Evolutionary conservation across 352 stramenopile genomes (phyloP).

Genomic region (Globisporangium perplexum): DNA sequence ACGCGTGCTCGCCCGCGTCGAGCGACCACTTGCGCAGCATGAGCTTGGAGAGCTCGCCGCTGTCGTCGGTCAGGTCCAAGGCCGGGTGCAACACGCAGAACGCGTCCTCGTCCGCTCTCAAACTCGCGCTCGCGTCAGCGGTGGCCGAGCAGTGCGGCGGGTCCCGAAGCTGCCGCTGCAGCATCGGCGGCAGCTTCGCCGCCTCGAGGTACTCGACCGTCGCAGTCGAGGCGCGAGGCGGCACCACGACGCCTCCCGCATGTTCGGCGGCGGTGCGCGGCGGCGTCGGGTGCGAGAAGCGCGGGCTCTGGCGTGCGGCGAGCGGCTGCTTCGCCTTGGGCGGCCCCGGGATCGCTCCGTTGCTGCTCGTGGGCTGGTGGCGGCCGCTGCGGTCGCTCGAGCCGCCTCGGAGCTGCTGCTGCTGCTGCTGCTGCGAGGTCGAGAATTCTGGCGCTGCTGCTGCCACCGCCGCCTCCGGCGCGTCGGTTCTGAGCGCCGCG

Average conservation of each 20-base stretch:
- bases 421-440: background rate
- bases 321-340: background rate
- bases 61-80: slow-evolving; percentile 50
- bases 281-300: background rate
- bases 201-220: slow-evolving; percentile 31
- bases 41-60: slow-evolving; percentile 45
- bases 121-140: slow-evolving; percentile 3
- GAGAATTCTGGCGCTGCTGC: too few species aligned
- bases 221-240: slow-evolving; percentile 24
- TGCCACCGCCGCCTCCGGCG: background rate
- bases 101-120: slow-evolving; percentile 20
- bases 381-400: background rate
- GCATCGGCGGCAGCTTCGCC: slow-evolving; percentile 28
- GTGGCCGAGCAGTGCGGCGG: slow-evolving; percentile 2
- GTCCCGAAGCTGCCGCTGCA: slow-evolving; percentile 18
- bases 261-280: slow-evolving; percentile 3
- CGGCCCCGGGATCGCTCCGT: background rate
- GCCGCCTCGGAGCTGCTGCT: background rate
- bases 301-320: background rate
- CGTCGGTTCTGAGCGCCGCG: background rate
- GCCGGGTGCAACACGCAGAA: slow-evolving; percentile 55
- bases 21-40: slow-evolving; percentile 70
- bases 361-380: too few species aligned
- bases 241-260: slow-evolving; percentile 5
- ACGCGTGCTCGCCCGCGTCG: slow-evolving; percentile 41